Conservation (phyloP, 2,329 filamentous ascomycete genomes). For the Colletotrichum chlorophyti region DNA sequence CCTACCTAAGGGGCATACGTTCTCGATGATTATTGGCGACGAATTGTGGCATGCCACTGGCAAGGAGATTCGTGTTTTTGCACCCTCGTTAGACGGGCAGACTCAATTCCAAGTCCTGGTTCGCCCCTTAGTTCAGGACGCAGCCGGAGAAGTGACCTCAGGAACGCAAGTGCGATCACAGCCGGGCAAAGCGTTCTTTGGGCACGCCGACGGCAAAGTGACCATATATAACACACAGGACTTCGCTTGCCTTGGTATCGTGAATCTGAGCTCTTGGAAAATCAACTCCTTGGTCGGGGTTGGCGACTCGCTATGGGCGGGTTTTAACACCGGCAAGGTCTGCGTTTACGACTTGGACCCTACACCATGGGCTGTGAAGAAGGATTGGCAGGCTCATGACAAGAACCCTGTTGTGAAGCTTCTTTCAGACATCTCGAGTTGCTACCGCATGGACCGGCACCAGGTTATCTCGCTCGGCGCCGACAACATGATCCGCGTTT, state of each 20-base stretch:
- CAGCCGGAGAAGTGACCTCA: constrained; percentile 85
- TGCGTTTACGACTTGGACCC: constrained; percentile 87
- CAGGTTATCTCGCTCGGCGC: constrained; percentile 88
- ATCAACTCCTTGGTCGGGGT: constrained; percentile 87
- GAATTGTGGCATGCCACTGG: constrained; percentile 88
- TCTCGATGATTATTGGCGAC: constrained; percentile 85
- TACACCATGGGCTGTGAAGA: constrained; percentile 88
- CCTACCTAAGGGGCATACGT: constrained; percentile 81
- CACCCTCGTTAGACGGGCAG: constrained; percentile 72
- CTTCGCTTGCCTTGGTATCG: constrained; percentile 77
- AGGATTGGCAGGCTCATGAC: constrained; percentile 93
- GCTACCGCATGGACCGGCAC: constrained; percentile 83
- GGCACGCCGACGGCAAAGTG: constrained; percentile 92
- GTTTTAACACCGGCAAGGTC: constrained; percentile 91
- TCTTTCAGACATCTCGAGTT: constrained; percentile 78
- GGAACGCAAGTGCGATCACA: constrained; percentile 78
- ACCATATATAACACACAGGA: constrained; percentile 86
- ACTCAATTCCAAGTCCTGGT: constrained; percentile 78
- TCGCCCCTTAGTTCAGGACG: constrained; percentile 72
- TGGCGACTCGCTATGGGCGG: constrained; percentile 87
- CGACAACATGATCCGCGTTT: constrained; percentile 83
- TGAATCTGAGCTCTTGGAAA: constrained; percentile 93
- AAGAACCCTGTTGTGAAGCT: constrained; percentile 78
- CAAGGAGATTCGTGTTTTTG: constrained; percentile 86
- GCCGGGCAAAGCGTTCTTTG: constrained; percentile 83